Evolutionary conservation across 2,329 filamentous ascomycete genomes (phyloP), one percentile per base, ranked within the genome.

Genomic region (Epichloe sp.): DNA sequence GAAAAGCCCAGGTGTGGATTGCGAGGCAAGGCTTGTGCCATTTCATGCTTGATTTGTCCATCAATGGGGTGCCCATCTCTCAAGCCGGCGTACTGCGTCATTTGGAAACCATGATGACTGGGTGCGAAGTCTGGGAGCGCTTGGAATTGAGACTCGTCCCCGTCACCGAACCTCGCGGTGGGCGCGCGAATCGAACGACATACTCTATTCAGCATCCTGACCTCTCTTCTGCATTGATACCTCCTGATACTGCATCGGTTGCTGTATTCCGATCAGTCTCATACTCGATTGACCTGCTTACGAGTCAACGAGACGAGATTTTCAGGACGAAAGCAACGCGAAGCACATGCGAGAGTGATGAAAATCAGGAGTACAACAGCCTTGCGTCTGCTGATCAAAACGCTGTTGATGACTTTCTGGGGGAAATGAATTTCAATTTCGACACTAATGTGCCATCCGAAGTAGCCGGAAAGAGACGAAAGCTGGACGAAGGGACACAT

Each of bases 181-280:
- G 54, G 17, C 35, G 57, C 5, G 49, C 58, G 3, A 58, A 57
- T 10, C 49, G 56, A 11, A 46, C 66, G 7, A 51, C 54, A 1
- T 69, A 70, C 41, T 66, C 62, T 1, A 59, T 71, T 7, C 63
- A 70, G 47, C 68, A 71, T 48, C 60, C 65, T 3, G 60, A 64
- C 40, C 46, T 68, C 17, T 57, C 58, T 0, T 69, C 68, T 3
- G 54, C 60, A 15, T 48, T 68, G 23, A 31, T 60, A 5, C 55
- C 63, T 5, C 68, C 68, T 1, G 43, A 47, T 1, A 56, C 53
- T 1, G 60, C 64, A 1, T 42, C 48, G 3, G 59, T 55, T 5
- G 60, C 61, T 1, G 57, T 57, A 2, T 62, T 71, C 41, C 56
- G 54, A 40, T 56, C 57, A 26, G 55, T 63, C 17, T 52, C 53